A percentile compares a stretch with the other conserved stretches of the same genome.
phyloP scores from a whole-genome alignment of 106 monocot species.

The Acorus calamus region DNA sequence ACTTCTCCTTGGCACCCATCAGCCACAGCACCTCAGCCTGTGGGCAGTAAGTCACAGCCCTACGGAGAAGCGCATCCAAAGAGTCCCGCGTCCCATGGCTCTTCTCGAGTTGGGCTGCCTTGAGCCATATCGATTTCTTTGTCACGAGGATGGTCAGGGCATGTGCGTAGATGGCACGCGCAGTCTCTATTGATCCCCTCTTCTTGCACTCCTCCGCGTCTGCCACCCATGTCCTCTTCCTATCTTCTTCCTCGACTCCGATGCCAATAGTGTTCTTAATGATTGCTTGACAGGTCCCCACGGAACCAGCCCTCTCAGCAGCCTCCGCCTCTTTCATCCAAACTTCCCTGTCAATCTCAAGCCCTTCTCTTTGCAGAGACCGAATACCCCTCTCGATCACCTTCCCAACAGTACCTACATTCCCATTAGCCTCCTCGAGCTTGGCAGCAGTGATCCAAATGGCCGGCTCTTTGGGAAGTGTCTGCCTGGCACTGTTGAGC shows the following conservation, averaged over 20 bases:
- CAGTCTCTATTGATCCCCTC: slow-evolving; percentile 92
- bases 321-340: slow-evolving; percentile 99
- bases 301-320: slow-evolving; percentile 81
- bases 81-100: slow-evolving; percentile 92
- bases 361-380: slow-evolving; percentile 65
- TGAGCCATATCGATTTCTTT: slow-evolving; percentile 98
- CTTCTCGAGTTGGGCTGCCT: slow-evolving; percentile 96
- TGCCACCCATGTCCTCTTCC: slow-evolving; percentile 97
- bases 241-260: slow-evolving; percentile 92
- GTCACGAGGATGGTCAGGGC: slow-evolving; percentile 76
- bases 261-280: slow-evolving; percentile 70
- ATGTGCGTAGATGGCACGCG: slow-evolving; percentile 83
- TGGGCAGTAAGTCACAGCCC: slow-evolving; percentile 83
- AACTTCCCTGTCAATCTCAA: slow-evolving; percentile 82
- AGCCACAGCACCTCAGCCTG: slow-evolving; percentile 96
- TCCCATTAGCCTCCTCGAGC: slow-evolving; percentile 95
- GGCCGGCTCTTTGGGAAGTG: slow-evolving; percentile 73
- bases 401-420: slow-evolving; percentile 58
- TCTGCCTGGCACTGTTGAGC: slow-evolving; percentile 86
- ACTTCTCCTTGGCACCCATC: slow-evolving; percentile 99
- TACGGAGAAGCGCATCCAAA: slow-evolving; percentile 77
- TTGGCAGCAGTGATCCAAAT: slow-evolving; percentile 99
- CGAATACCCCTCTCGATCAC: slow-evolving; percentile 87
- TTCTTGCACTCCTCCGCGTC: slow-evolving; percentile 99
- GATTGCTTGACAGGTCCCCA: slow-evolving; percentile 87